These are phyloP conservation scores for Penicillium freii DNA, from an alignment of 2,329 filamentous ascomycete species.

Conservation along the genomic window DNA sequence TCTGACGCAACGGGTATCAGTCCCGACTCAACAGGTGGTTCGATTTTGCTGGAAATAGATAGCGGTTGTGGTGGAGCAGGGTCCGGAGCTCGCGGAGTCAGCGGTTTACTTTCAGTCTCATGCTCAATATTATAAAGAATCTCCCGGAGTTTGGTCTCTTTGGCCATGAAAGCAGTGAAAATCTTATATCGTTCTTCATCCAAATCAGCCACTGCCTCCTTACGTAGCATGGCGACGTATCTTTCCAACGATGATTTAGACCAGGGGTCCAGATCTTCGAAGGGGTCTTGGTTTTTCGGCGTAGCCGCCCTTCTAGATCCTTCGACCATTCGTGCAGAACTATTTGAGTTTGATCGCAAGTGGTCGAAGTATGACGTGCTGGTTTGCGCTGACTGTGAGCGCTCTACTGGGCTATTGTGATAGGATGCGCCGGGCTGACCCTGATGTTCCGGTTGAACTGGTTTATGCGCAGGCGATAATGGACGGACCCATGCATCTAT, in stretches of 20 bases:
- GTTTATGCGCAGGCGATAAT: slow-evolving; percentile 24
- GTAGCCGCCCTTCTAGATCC: slow-evolving; percentile 7
- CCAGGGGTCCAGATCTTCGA: slow-evolving; percentile 57
- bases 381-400: slow-evolving; percentile 10
- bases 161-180: slow-evolving; percentile 51
- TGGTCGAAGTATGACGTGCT: slow-evolving; percentile 3
- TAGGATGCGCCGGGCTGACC: slow-evolving; percentile 12
- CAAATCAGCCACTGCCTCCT: slow-evolving; percentile 48
- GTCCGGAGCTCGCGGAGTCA: slow-evolving; percentile 10
- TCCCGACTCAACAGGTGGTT: slow-evolving; percentile 30
- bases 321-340: slow-evolving; percentile 9
- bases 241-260: slow-evolving; percentile 56
- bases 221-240: slow-evolving; percentile 55
- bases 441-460: slow-evolving; percentile 11
- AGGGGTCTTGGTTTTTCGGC: slow-evolving; percentile 42
- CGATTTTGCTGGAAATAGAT: slow-evolving; percentile 11
- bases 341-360: slow-evolving; percentile 3
- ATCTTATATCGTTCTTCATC: slow-evolving; percentile 55
- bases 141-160: slow-evolving; percentile 49
- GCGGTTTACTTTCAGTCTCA: slow-evolving; percentile 28
- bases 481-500: slow-evolving; percentile 46
- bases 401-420: slow-evolving; percentile 14
- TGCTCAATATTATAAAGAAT: slow-evolving; percentile 51
- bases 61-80: slow-evolving; percentile 8
- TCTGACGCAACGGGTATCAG: slow-evolving; percentile 37